Evolutionary conservation across 2,329 filamentous ascomycete genomes (phyloP), one percentile per base, ranked within the genome.

Genomic region (Paracorniculantispora psalliotae): DNA sequence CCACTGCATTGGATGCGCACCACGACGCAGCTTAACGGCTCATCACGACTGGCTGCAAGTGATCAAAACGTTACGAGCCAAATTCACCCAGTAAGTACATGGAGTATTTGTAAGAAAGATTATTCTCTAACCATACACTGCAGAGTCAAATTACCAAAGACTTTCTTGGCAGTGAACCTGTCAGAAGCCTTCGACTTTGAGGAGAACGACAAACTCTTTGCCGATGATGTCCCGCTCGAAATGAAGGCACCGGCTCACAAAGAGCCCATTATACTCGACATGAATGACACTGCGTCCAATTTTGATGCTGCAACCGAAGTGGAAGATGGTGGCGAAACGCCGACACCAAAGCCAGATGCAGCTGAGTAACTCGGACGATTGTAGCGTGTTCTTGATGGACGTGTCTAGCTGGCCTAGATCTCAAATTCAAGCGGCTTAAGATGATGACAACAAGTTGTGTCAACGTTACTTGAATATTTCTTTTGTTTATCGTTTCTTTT

Each of bases 41-140:
- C 96, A 99, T 74, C 86, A 87, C 39, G 91, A 99, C 72, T 99
- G 94, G 93, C 93, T 96, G 75, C 85, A 93, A 67, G 90, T 99
- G n/a, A 90, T 99, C 65, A 92, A 96, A 75, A 97, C 92, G 1
- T 78, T 99, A 63, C 86, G 92, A 64, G 93, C 90, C 52, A 97
- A 96, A 68, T 97, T 99, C 70, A 90, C 96, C 69, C 92, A 92
- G 89, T 93, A 81, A 77, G 88, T 80, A 60, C 50, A 25, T 51
- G 41, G 23, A 37, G 10, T 19, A 25, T 25, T 9, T 37, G 4
- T 15, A 15, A 37, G n/a, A 7, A 58, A 28, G n/a, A 35, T 48
- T 37, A 19, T n/a, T 43, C 3, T 35, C 33, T 59, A 25, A 54
- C 30, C 15, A 44, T 5, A 25, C n/a, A 6, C 8, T 64, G 33